Evolutionary conservation across 306 rosid species (phyloP), one percentile per base, ranked within the genome.

Genomic region (Sechiopsis laciniata): DNA sequence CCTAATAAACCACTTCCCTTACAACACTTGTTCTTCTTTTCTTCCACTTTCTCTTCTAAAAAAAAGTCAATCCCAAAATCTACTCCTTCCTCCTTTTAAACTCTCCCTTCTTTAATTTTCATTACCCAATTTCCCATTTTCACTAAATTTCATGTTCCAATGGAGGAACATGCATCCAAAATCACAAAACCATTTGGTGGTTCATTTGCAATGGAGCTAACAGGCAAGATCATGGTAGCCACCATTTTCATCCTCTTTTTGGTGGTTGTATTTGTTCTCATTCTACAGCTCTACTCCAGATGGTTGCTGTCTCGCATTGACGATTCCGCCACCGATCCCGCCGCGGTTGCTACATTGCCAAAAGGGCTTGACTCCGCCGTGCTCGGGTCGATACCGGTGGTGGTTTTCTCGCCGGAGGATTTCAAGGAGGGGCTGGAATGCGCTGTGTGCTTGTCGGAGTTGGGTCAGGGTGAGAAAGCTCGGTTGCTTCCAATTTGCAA

Each of bases 401-500:
- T 94, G 45, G 69, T 65, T 2, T 90, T 85, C 80, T 71, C 74
- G 26, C 71, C 87, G 7, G 79, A 83, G 61, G 86, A 89, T 14
- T 94, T 89, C 87, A 84, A 89, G 80, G 97, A 91, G 4, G 99
- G 92, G 9, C 81, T 94, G 72, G 96, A 94, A 77, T 94, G 99
- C 60, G 91, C 95, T 0, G 96, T 94, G 74, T 94, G 99, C 54
- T 85, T 94, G 71, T 82, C 92, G 75, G 97, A 89, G 71, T 75
- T 94, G 48, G 87, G 53, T 26, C 19, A 83, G 21, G 99, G 92
- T 0, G 97, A 94, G 67, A 89, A 83, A 17, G 82, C 88, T 0
- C 82, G 97, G 67, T 72, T 91, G 76, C 82, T 91, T 14, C 96
- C 99, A 0, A 86, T 84, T 70, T 94, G 99, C 75, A 91, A 84